Evolutionary conservation across 164 flowering plant genomes (phyloP).

Genomic region (Taxillus chinensis): DNA sequence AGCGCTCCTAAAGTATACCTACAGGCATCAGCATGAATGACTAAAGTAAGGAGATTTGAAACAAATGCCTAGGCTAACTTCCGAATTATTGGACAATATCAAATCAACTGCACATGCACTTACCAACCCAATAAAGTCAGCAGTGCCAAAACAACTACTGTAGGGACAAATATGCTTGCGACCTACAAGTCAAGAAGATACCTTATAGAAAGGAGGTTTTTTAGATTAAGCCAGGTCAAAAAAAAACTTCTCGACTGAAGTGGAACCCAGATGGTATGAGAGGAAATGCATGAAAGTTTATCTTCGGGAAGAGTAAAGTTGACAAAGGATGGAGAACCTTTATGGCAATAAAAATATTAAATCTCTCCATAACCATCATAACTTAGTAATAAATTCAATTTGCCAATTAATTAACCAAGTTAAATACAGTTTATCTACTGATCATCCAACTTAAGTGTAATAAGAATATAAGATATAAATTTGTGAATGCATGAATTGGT

Average conservation of each 20-base stretch:
- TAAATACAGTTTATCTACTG: no score
- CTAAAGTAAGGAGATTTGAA: not conserved
- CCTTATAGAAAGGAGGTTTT: conserved; percentile 1
- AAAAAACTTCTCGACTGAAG: not conserved
- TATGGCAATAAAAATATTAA: no score
- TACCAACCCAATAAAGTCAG: conserved; percentile 84
- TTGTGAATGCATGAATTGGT: no score
- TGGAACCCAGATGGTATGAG: not conserved
- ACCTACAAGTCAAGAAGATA: conserved; percentile 38
- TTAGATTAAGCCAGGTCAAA: not conserved
- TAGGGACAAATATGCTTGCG: conserved; percentile 94
- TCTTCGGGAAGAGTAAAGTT: no score
- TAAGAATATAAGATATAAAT: no score
- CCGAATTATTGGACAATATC: not conserved
- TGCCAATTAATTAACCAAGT: no score
- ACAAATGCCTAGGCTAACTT: not conserved
- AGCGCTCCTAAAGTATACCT: conserved; percentile 70
- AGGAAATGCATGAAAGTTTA: no score
- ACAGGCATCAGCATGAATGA: conserved; percentile 7
- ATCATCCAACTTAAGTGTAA: no score
- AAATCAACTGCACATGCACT: conserved; percentile 17
- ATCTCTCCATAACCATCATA: no score
- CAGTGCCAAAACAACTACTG: conserved; percentile 59
- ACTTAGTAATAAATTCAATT: no score
- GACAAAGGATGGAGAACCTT: no score